Evolutionary conservation across 352 stramenopile genomes (phyloP).

Genomic region (Pythium brachiatum): DNA sequence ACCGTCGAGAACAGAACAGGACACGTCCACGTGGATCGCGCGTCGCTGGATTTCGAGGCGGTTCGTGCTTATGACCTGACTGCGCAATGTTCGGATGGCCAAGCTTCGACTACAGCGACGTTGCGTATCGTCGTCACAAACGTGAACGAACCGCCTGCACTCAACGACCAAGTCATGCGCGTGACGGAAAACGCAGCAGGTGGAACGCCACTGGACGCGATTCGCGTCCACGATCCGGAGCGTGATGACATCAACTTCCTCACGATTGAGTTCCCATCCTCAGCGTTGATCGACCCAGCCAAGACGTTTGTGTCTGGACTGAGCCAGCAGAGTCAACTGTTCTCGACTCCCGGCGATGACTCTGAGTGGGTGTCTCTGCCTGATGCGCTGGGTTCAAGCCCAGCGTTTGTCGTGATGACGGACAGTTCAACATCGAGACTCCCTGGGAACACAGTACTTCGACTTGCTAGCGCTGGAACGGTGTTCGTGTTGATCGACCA

Average conservation of each 20-base stretch:
- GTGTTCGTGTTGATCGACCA: slow-evolving; percentile 26
- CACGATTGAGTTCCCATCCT: slow-evolving; percentile 5
- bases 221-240: slow-evolving; percentile 24
- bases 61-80: slow-evolving; percentile 28
- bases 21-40: slow-evolving; percentile 36
- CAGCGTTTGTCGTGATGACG: slow-evolving; percentile 17
- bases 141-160: slow-evolving; percentile 44
- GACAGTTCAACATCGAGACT: slow-evolving; percentile 2
- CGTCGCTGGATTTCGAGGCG: slow-evolving; percentile 47
- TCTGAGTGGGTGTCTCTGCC: slow-evolving; percentile 24
- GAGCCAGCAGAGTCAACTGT: slow-evolving; percentile 9
- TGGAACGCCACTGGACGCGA: slow-evolving; percentile 8
- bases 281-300: neutral
- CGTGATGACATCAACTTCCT: slow-evolving; percentile 24
- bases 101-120: slow-evolving; percentile 6
- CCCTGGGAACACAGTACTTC: slow-evolving; percentile 9
- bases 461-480: slow-evolving; percentile 22
- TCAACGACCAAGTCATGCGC: slow-evolving; percentile 28
- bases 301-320: neutral
- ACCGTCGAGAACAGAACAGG: slow-evolving; percentile 41
- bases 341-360: slow-evolving; percentile 18
- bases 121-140: slow-evolving; percentile 38
- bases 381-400: neutral
- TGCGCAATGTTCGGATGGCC: slow-evolving; percentile 40
- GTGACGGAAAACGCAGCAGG: slow-evolving; percentile 34